Percentiles rank a stretch among this genome's conserved stretches.
These are phyloP conservation scores for Parsonsia alboflavescens DNA, from an alignment of 257 asterid species.

Conservation along the genomic window DNA sequence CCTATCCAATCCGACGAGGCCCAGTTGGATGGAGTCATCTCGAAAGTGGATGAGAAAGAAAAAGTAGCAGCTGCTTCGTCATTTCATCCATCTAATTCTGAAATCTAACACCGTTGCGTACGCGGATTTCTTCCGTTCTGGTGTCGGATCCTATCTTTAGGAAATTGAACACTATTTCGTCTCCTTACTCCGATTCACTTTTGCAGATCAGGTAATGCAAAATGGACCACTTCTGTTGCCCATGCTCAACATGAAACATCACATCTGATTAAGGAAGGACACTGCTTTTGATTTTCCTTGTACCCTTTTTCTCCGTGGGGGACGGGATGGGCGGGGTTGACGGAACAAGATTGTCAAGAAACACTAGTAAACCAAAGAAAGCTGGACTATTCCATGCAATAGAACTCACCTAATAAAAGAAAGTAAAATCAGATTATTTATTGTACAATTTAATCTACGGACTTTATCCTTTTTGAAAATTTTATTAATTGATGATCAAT, in stretches of 20 bases:
- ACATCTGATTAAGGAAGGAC: not conserved
- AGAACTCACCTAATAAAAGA: not conserved
- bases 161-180: not conserved
- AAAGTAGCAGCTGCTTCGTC: not conserved
- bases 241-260: too few species aligned
- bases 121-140: too few species aligned
- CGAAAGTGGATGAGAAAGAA: too few species aligned
- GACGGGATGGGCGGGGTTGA: too few species aligned
- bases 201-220: too few species aligned
- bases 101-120: too few species aligned
- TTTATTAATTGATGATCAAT: too few species aligned
- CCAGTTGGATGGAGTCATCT: not conserved
- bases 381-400: not conserved
- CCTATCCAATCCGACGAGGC: constrained; percentile 40
- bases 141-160: not conserved
- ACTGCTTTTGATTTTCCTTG: not conserved
- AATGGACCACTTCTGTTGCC: not conserved
- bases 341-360: too few species aligned
- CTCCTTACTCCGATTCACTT: not conserved
- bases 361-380: not conserved
- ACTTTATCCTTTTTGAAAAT: too few species aligned
- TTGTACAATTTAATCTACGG: too few species aligned
- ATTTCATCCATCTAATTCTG: not conserved
- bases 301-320: too few species aligned
- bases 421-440: not conserved